These are phyloP conservation scores for Cryphonectria radicalis DNA, from an alignment of 2,329 filamentous ascomycete genomes.

Conservation along the genomic window DNA sequence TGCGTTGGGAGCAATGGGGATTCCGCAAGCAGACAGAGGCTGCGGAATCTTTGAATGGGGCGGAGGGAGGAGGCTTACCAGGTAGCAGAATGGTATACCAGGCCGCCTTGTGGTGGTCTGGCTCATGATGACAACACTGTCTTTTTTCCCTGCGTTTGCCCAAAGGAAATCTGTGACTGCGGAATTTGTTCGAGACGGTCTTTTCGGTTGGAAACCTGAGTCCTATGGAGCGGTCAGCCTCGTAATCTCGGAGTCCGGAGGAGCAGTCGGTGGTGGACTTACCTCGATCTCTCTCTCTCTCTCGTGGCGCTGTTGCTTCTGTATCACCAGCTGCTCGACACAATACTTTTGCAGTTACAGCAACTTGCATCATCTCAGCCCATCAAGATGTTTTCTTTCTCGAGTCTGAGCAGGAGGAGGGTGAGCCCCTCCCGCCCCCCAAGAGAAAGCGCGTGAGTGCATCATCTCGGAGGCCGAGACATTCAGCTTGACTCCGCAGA, in stretches of 20 bases:
- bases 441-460: not conserved
- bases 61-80: conserved; percentile 1
- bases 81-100: conserved; percentile 18
- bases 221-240: conserved; percentile 13
- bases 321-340: not conserved
- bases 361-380: not conserved
- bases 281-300: conserved; percentile 14
- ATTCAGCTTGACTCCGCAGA: conserved; percentile 2
- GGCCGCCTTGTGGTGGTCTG: conserved; percentile 4
- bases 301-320: not conserved
- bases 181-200: not conserved
- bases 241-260: not conserved
- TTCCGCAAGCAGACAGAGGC: not conserved
- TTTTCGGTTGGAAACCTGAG: not conserved
- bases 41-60: not conserved
- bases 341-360: not conserved
- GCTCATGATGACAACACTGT: not conserved
- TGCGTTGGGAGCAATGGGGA: conserved; percentile 5
- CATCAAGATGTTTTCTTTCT: not conserved
- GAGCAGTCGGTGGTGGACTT: conserved; percentile 11
- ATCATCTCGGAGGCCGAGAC: conserved; percentile 15
- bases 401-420: not conserved
- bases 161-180: not conserved
- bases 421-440: not conserved
- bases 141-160: not conserved